phyloP scores from a whole-genome alignment of 2,329 filamentous ascomycete genomes.

The Aureobasidium sp. region DNA sequence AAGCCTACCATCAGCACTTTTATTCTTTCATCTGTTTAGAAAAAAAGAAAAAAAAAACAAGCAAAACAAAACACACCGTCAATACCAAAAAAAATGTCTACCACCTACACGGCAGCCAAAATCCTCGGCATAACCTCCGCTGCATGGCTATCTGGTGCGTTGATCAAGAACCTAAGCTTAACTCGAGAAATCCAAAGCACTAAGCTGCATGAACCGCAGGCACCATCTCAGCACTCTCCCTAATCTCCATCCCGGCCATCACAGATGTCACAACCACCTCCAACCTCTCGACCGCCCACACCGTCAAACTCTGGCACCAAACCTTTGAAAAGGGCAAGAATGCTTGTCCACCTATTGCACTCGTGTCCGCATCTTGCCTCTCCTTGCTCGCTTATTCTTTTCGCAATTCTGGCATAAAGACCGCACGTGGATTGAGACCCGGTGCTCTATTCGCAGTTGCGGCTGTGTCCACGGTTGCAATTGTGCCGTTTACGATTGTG shows the following conservation, averaged over 20 bases:
- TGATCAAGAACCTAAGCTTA: no score
- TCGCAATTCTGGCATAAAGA: background rate
- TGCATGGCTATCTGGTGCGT: background rate
- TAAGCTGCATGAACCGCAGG: no score
- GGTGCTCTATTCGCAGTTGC: background rate
- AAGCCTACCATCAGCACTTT: no score
- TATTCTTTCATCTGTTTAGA: no score
- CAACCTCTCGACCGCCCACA: background rate
- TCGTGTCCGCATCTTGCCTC: background rate
- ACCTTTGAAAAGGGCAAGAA: background rate
- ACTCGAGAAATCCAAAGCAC: no score
- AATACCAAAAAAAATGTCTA: background rate
- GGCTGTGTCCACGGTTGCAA: background rate
- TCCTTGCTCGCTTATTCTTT: background rate
- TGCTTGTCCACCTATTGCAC: background rate
- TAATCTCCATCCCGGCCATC: background rate
- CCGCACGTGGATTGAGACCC: background rate
- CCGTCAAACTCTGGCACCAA: background rate
- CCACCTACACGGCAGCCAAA: background rate
- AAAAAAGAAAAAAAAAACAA: no score
- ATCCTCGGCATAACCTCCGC: background rate
- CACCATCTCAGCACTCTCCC: constrained; percentile 1
- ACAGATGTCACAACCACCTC: background rate
- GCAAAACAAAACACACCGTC: no score
- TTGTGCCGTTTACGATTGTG: background rate